Evolutionary conservation across 345 rosid genomes (phyloP).

Genomic region (Reutealis trisperma): DNA sequence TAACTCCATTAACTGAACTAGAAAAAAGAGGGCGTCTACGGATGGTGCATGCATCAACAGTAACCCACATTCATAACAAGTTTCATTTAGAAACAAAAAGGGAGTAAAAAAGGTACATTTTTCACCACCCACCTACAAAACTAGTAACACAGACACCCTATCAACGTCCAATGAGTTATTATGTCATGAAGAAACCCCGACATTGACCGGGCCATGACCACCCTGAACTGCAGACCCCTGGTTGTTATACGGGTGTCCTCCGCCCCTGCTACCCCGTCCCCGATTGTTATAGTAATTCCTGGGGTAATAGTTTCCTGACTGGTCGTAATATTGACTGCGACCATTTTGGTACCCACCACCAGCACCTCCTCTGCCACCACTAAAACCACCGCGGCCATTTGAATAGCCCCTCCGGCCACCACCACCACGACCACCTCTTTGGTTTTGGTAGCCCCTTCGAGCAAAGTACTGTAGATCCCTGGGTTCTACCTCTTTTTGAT

Average conservation of each 20-base stretch:
- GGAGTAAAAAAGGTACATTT: not conserved
- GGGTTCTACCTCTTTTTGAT: slow-evolving; percentile 39
- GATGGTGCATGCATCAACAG: slow-evolving; percentile 12
- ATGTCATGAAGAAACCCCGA: slow-evolving; percentile 50
- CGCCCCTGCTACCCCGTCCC: slow-evolving; percentile 61
- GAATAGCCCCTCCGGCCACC: slow-evolving; percentile 67
- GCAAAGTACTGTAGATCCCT: slow-evolving; percentile 53
- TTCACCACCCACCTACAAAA: slow-evolving; percentile 14
- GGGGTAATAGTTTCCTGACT: slow-evolving; percentile 61
- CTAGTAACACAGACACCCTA: not conserved
- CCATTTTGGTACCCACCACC: slow-evolving; percentile 71
- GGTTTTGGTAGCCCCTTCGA: slow-evolving; percentile 66
- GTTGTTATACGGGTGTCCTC: slow-evolving; percentile 46
- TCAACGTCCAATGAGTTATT: not conserved
- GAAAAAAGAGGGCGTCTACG: slow-evolving; percentile 4
- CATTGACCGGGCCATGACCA: slow-evolving; percentile 49
- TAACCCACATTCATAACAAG: slow-evolving; percentile 4
- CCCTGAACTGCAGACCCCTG: slow-evolving; percentile 49
- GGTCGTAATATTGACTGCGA: slow-evolving; percentile 59
- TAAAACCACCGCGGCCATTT: slow-evolving; percentile 75
- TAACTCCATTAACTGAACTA: not conserved
- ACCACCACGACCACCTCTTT: slow-evolving; percentile 66
- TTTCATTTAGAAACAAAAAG: slow-evolving; percentile 10
- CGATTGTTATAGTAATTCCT: slow-evolving; percentile 68
- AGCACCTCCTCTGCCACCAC: slow-evolving; percentile 62